Evolutionary conservation across 2,329 filamentous ascomycete genomes (phyloP).

Genomic region (Pestalotiopsis sp.): DNA sequence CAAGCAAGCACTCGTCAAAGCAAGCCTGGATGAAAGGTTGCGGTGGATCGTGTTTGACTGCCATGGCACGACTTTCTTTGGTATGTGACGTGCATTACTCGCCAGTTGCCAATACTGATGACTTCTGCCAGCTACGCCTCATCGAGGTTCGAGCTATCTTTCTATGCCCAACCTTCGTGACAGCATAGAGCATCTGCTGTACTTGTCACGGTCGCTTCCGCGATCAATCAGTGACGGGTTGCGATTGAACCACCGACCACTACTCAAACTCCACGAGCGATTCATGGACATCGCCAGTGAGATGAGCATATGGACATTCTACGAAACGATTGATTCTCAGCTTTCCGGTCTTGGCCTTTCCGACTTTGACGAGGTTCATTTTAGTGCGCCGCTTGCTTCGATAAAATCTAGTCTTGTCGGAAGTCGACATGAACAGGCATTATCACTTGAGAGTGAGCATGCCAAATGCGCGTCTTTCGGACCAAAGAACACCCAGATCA

Average conservation of each 20-base stretch:
- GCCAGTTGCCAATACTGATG: slow-evolving; percentile 2
- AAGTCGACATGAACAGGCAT: slow-evolving; percentile 53
- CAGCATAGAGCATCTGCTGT: slow-evolving; percentile 56
- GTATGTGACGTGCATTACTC: slow-evolving; percentile 35
- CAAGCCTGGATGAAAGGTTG: slow-evolving; percentile 39
- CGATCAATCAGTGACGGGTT: slow-evolving; percentile 52
- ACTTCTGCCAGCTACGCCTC: slow-evolving; percentile 52
- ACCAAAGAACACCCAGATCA: slow-evolving; percentile 48
- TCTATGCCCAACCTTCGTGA: slow-evolving; percentile 58
- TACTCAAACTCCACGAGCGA: slow-evolving; percentile 54
- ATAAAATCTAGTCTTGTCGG: slow-evolving; percentile 57
- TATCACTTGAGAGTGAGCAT: slow-evolving; percentile 57
- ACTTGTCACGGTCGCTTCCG: slow-evolving; percentile 53
- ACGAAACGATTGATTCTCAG: slow-evolving; percentile 63
- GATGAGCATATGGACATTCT: slow-evolving; percentile 63
- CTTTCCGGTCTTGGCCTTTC: slow-evolving; percentile 46
- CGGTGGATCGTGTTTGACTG: slow-evolving; percentile 55
- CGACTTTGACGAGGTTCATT: slow-evolving; percentile 50
- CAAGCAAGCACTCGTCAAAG: slow-evolving; percentile 57
- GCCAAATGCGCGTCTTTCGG: slow-evolving; percentile 59
- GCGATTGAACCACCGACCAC: slow-evolving; percentile 48
- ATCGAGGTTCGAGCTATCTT: slow-evolving; percentile 65
- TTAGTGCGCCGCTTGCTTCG: slow-evolving; percentile 61
- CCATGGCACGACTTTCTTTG: slow-evolving; percentile 63
- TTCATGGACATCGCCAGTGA: slow-evolving; percentile 61